These are phyloP conservation scores for Phytophthora sansomeana DNA, from an alignment of 352 stramenopile species.

Conservation along the genomic window DNA sequence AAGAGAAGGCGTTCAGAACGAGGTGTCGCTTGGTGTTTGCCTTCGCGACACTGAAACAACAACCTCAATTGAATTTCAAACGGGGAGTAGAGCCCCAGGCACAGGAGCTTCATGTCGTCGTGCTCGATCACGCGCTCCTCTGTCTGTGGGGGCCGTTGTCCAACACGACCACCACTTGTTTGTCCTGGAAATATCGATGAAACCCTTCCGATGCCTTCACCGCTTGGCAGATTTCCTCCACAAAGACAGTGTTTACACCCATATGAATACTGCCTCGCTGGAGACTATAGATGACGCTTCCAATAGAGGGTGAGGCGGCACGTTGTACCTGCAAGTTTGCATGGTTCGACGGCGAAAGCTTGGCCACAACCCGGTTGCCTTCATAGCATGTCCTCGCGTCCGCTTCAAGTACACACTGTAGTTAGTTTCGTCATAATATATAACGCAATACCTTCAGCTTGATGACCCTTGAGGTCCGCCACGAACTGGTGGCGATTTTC, in stretches of 20 bases:
- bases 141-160: constrained; percentile 15
- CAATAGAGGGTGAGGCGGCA: not conserved
- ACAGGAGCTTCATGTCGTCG: constrained; percentile 8
- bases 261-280: constrained; percentile 6
- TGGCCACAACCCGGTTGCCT: not conserved
- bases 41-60: constrained; percentile 11
- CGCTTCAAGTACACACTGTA: constrained; percentile 9
- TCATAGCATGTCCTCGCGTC: not conserved
- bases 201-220: constrained; percentile 2
- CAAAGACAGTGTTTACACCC: constrained; percentile 1
- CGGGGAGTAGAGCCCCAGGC: constrained; percentile 10
- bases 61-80: constrained; percentile 20
- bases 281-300: not conserved
- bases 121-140: not conserved
- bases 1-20: too few relatives aligned
- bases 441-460: too few relatives aligned
- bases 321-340: not conserved
- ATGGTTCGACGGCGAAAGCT: not conserved
- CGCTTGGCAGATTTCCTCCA: constrained; percentile 3
- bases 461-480: too few relatives aligned
- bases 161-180: constrained; percentile 4
- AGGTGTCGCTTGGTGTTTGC: not conserved
- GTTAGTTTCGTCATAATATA: constrained; percentile 10
- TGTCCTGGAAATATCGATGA: not conserved
- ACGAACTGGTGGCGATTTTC: too few relatives aligned